Evolutionary conservation across 257 asterid genomes (phyloP).

Genomic region (Solanum megistacrolobum): DNA sequence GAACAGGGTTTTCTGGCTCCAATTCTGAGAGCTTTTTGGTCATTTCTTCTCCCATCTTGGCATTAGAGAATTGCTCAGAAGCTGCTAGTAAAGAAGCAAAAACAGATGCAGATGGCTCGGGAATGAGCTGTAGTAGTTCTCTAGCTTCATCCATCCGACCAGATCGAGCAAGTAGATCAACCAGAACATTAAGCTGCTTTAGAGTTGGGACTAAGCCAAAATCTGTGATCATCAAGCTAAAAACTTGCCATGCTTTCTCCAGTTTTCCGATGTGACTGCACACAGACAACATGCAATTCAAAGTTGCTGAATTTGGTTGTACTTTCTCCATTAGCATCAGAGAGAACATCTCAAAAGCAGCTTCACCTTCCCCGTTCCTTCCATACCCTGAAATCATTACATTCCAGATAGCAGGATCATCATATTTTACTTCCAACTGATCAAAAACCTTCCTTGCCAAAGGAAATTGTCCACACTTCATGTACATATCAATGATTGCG

Average conservation of each 20-base stretch:
- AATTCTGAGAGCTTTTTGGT: conserved; percentile 41
- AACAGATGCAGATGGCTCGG: conserved; percentile 35
- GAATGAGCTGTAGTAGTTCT: conserved; percentile 44
- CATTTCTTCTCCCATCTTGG: conserved; percentile 52
- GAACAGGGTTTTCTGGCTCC: conserved; percentile 64
- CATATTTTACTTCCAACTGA: conserved; percentile 31
- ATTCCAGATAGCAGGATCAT: conserved; percentile 85
- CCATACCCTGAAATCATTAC: conserved; percentile 93
- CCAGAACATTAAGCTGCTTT: conserved; percentile 48
- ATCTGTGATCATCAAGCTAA: conserved; percentile 37
- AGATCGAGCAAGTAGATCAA: conserved; percentile 70
- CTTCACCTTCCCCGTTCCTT: conserved; percentile 48
- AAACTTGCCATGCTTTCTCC: conserved; percentile 50
- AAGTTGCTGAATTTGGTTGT: conserved; percentile 55
- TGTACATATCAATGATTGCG: conserved; percentile 75
- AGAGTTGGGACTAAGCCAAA: conserved; percentile 53
- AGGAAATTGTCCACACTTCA: conserved; percentile 65
- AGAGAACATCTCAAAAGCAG: conserved; percentile 49
- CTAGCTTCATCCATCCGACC: conserved; percentile 66
- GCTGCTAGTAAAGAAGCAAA: conserved; percentile 62
- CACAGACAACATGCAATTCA: conserved; percentile 61
- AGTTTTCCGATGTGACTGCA: conserved; percentile 65
- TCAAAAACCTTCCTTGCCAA: conserved; percentile 34
- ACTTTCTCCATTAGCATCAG: conserved; percentile 52
- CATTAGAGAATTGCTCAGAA: conserved; percentile 45